Percentiles rank a stretch among this genome's conserved stretches.
These are phyloP conservation scores for Aspergillus tanneri DNA, from an alignment of 2,329 filamentous ascomycete genomes.

Conservation along the genomic window DNA sequence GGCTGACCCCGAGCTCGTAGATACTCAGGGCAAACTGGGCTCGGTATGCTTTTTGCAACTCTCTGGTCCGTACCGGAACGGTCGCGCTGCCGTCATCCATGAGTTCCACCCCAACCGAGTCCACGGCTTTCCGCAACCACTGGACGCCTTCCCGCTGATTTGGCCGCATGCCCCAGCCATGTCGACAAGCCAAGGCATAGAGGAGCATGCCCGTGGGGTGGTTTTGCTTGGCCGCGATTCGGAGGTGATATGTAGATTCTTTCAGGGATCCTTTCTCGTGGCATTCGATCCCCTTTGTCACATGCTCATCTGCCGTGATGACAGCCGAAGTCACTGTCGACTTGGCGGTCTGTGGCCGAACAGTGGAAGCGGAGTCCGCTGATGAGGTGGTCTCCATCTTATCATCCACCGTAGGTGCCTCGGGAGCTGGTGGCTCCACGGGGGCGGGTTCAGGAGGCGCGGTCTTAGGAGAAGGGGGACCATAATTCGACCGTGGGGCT, in stretches of 20 bases:
- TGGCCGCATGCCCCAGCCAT: conserved; percentile 96
- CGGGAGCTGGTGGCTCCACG: conserved; percentile 1
- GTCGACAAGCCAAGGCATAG: conserved; percentile 89
- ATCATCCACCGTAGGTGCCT: conserved; percentile 23
- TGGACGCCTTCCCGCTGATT: conserved; percentile 86
- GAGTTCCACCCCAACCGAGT: conserved; percentile 77
- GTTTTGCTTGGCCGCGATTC: conserved; percentile 80
- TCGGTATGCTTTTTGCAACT: conserved; percentile 72
- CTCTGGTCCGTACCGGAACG: conserved; percentile 58
- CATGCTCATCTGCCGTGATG: conserved; percentile 71
- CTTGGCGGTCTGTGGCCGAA: conserved; percentile 40
- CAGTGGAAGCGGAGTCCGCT: conserved; percentile 65
- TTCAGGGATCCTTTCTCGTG: conserved; percentile 85
- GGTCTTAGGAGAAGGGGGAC: conserved; percentile 12
- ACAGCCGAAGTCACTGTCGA: conserved; percentile 28
- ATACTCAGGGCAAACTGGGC: conserved; percentile 94
- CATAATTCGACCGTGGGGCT: conserved; percentile 1
- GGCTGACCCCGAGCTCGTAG: conserved; percentile 92
- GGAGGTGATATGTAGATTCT: conserved; percentile 93
- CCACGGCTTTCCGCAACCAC: conserved; percentile 89
- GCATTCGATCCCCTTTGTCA: conserved; percentile 83
- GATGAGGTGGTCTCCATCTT: conserved; percentile 53
- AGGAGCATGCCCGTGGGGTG: conserved; percentile 93
- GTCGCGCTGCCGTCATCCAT: conserved; percentile 65
- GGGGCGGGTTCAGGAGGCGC: conserved; percentile 10